Percentiles rank a stretch among this genome's conserved stretches.
These are phyloP conservation scores for Stagonosporopsis chrysanthemi DNA, from an alignment of 2,329 filamentous ascomycete genomes.

Conservation along the genomic window DNA sequence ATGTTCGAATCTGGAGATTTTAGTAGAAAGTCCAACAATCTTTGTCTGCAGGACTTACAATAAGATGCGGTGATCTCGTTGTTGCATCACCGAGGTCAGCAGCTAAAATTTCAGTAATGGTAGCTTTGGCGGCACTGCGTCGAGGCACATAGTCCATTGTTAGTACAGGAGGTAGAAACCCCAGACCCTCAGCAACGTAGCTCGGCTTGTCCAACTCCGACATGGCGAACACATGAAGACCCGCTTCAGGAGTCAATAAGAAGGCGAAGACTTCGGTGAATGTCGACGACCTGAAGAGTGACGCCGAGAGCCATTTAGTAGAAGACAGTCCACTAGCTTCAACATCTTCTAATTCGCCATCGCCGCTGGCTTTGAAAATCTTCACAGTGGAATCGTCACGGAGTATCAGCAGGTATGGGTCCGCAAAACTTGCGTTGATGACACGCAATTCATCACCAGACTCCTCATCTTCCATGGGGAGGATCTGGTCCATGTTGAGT, in stretches of 20 bases:
- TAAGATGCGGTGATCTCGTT: conserved; percentile 76
- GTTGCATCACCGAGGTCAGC: conserved; percentile 83
- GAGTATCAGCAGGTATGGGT: conserved; percentile 84
- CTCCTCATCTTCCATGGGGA: conserved; percentile 85
- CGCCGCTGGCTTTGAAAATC: conserved; percentile 79
- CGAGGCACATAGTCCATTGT: conserved; percentile 74
- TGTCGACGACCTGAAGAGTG: conserved; percentile 75
- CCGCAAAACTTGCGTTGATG: conserved; percentile 80
- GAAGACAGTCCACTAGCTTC: conserved; percentile 66
- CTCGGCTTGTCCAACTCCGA: conserved; percentile 75
- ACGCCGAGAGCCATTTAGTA: conserved; percentile 82
- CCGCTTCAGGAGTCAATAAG: conserved; percentile 76
- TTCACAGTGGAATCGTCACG: conserved; percentile 84
- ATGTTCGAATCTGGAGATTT: conserved; percentile 71
- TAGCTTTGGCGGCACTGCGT: conserved; percentile 75
- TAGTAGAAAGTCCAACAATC: conserved; percentile 3
- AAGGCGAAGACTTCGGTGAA: conserved; percentile 72
- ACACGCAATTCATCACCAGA: conserved; percentile 81
- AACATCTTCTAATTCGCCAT: conserved; percentile 85
- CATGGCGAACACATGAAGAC: conserved; percentile 78
- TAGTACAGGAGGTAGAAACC: conserved; percentile 78
- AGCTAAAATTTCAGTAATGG: conserved; percentile 79
- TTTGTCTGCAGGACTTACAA: conserved; percentile 64
- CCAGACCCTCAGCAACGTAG: conserved; percentile 77
- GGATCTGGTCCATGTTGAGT: conserved; percentile 86